Evolutionary conservation across 2,329 filamentous ascomycete genomes (phyloP).

Genomic region (Curvularia lunata): DNA sequence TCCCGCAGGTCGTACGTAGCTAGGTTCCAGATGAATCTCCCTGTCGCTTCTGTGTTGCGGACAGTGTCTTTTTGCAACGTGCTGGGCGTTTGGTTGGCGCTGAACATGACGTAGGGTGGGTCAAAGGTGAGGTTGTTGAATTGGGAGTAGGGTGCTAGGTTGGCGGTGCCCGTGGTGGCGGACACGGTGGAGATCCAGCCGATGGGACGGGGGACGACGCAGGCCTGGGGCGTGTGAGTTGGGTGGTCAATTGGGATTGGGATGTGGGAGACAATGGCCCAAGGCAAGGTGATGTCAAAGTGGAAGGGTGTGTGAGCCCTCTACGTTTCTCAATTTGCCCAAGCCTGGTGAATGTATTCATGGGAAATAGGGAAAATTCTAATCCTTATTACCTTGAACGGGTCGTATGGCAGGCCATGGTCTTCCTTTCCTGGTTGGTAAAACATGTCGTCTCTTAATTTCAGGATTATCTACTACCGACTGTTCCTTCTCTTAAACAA

Average conservation of each 20-base stretch:
- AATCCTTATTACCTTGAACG: constrained; percentile 57
- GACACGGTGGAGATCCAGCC: constrained; percentile 67
- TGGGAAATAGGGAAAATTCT: background rate
- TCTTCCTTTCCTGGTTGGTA: constrained; percentile 61
- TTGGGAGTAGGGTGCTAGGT: constrained; percentile 66
- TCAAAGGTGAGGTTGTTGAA: constrained; percentile 70
- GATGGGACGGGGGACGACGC: constrained; percentile 66
- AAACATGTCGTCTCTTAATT: constrained; percentile 54
- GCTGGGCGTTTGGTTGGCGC: constrained; percentile 60
- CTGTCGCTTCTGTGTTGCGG: constrained; percentile 62
- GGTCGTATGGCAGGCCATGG: constrained; percentile 60
- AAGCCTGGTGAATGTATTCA: background rate
- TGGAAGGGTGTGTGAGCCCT: background rate
- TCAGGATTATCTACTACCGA: background rate
- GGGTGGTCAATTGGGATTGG: background rate
- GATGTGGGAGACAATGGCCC: background rate
- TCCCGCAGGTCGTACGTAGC: constrained; percentile 64
- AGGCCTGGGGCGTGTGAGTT: constrained; percentile 49
- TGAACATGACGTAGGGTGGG: constrained; percentile 68
- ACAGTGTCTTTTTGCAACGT: constrained; percentile 62
- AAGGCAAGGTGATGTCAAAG: background rate
- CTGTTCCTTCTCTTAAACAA: background rate
- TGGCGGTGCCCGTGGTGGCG: constrained; percentile 53
- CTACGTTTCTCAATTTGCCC: background rate
- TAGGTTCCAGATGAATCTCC: constrained; percentile 65